Evolutionary conservation across 306 rosid species (phyloP).

Genomic region (Prunus fruticosa): DNA sequence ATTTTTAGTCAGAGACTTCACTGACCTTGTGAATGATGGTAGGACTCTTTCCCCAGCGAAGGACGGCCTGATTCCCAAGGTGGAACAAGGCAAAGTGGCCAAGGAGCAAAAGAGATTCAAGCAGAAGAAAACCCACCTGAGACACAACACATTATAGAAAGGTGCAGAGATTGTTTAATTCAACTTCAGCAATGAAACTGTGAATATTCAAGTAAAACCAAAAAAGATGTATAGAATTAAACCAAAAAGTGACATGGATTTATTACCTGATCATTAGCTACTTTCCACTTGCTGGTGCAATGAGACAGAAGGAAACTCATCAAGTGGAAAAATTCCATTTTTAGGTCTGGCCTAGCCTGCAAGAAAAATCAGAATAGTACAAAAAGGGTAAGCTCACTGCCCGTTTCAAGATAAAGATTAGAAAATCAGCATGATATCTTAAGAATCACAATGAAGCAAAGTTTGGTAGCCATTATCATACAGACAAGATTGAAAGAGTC

Average conservation of each 20-base stretch:
- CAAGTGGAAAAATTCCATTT: constrained; percentile 95
- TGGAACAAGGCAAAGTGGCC: constrained; percentile 92
- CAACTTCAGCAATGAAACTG: constrained; percentile 1
- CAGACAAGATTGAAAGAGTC: constrained; percentile 13
- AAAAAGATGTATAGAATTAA: neutral
- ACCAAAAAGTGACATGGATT: neutral
- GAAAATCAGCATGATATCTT: neutral
- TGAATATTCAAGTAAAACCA: neutral
- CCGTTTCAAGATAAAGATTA: neutral
- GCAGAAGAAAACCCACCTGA: constrained; percentile 82
- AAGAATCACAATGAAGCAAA: neutral
- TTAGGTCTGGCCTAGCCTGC: constrained; percentile 93
- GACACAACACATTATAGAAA: constrained; percentile 13
- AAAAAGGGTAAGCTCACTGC: constrained; percentile 18
- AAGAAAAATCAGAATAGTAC: constrained; percentile 24
- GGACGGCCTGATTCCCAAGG: constrained; percentile 91
- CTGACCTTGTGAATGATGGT: constrained; percentile 94
- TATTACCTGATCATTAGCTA: constrained; percentile 77
- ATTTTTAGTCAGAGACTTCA: constrained; percentile 11
- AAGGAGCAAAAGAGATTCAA: constrained; percentile 80
- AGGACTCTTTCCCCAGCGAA: constrained; percentile 97
- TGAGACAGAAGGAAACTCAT: constrained; percentile 94
- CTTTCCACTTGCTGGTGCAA: constrained; percentile 87
- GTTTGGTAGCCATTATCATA: neutral
- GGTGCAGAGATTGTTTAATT: neutral